Evolutionary conservation across 2,329 filamentous ascomycete genomes (phyloP).

Genomic region (Colletotrichum lentis): DNA sequence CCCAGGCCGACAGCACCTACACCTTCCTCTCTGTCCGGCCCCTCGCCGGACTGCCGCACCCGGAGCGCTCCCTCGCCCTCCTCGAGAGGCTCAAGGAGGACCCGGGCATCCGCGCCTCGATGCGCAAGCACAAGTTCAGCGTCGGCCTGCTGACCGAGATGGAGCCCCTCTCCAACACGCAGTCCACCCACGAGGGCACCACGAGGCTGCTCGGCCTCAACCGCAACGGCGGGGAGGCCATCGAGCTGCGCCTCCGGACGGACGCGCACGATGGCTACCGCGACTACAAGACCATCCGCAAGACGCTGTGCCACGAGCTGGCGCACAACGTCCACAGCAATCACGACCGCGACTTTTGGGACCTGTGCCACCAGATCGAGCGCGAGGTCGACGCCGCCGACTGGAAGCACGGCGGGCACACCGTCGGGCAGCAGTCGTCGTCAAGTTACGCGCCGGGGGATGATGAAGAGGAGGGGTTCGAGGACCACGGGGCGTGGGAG

Average conservation of each 20-base stretch:
- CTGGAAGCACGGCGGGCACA: conserved; percentile 76
- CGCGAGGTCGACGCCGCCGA: conserved; percentile 82
- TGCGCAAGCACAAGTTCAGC: conserved; percentile 84
- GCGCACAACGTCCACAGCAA: conserved; percentile 88
- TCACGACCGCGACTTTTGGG: conserved; percentile 90
- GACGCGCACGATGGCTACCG: conserved; percentile 94
- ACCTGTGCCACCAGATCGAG: conserved; percentile 86
- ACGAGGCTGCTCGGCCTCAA: conserved; percentile 86
- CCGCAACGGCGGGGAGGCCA: conserved; percentile 85
- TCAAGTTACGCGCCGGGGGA: conserved; percentile 63
- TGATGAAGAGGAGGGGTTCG: conserved; percentile 61
- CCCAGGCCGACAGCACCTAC: conserved; percentile 71
- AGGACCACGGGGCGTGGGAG: conserved; percentile 79
- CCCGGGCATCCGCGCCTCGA: conserved; percentile 82
- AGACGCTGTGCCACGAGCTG: conserved; percentile 93
- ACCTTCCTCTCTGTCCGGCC: conserved; percentile 83
- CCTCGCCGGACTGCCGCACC: conserved; percentile 78
- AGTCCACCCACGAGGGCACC: conserved; percentile 73
- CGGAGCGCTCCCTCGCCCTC: conserved; percentile 74
- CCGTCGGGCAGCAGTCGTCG: conserved; percentile 71
- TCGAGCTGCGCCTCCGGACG: conserved; percentile 89
- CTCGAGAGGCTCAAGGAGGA: conserved; percentile 81
- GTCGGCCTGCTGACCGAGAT: conserved; percentile 93
- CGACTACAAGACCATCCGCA: conserved; percentile 89
- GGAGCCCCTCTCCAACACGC: conserved; percentile 85